Conservation (phyloP, 129 eudicot genomes). For the Chrysanthemum lavandulifolium region DNA sequence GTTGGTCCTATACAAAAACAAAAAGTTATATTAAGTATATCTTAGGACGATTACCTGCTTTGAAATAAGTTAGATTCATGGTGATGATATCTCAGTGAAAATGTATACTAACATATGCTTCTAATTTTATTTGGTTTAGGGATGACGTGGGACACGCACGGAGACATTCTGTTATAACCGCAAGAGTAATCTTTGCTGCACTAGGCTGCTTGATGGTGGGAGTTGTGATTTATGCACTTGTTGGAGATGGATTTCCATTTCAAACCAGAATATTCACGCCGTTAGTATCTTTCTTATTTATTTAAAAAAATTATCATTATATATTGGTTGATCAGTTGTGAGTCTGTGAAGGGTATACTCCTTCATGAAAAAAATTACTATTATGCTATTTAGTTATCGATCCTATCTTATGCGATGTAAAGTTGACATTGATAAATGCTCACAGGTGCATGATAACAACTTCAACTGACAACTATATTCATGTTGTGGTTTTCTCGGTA, state of each 20-base stretch:
- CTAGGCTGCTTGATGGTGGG: conserved; percentile 65
- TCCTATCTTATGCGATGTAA: no score
- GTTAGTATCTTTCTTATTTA: no score
- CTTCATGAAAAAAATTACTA: no score
- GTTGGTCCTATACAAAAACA: no score
- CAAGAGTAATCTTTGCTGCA: conserved; percentile 46
- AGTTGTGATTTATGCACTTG: conserved; percentile 44
- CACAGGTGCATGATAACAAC: conserved; percentile 1
- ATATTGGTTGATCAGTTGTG: no score
- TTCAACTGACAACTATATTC: not conserved
- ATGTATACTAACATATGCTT: not conserved
- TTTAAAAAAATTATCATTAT: not conserved
- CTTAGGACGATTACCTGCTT: not conserved
- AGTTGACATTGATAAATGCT: not conserved
- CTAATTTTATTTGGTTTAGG: conserved; percentile 33
- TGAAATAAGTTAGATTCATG: not conserved
- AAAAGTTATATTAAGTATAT: not conserved
- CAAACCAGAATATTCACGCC: no score
- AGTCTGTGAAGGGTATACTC: no score
- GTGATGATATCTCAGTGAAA: no score
- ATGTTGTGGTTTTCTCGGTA: conserved; percentile 5
- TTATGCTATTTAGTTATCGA: no score
- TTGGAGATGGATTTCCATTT: conserved; percentile 42
- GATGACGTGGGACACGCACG: conserved; percentile 34
- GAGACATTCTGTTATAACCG: conserved; percentile 39